A percentile compares a stretch with the other conserved stretches of the same genome.
These are phyloP conservation scores for Chionographis japonica DNA, from an alignment of 106 monocot species.

Conservation along the genomic window DNA sequence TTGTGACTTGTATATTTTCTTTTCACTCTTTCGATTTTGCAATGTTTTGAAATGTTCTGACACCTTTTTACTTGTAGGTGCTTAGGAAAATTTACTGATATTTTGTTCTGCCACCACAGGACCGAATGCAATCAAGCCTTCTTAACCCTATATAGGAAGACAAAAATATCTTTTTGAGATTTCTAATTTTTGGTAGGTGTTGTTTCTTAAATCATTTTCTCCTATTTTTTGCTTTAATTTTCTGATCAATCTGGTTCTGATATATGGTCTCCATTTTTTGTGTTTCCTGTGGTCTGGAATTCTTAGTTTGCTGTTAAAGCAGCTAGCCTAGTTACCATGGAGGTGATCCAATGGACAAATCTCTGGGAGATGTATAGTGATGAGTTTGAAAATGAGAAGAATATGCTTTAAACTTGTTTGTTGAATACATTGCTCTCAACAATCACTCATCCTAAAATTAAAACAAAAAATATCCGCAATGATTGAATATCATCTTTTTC, in stretches of 20 bases:
- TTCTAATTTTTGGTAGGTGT: slow-evolving; percentile 67
- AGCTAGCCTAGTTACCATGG: slow-evolving; percentile 95
- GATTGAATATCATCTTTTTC: no score
- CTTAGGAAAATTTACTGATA: no score
- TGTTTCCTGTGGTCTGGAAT: neutral
- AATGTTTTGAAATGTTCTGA: no score
- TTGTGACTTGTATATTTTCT: no score
- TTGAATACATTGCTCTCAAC: no score
- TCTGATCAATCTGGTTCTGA: neutral
- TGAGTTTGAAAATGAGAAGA: slow-evolving; percentile 91
- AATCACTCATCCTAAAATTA: no score
- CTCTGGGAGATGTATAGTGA: slow-evolving; percentile 82
- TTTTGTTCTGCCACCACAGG: no score
- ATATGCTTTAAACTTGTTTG: no score
- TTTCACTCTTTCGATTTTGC: no score
- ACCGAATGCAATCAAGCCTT: slow-evolving; percentile 77
- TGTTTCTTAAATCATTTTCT: neutral
- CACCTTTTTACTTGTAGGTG: no score
- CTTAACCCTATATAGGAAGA: slow-evolving; percentile 90
- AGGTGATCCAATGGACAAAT: slow-evolving; percentile 89
- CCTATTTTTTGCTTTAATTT: neutral
- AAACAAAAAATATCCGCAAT: no score
- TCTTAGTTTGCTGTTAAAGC: slow-evolving; percentile 70
- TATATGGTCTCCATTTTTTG: neutral
- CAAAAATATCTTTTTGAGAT: slow-evolving; percentile 90